Conservation (phyloP, 495 filamentous ascomycete genomes). For the Astrothelium macrocarpum region DNA sequence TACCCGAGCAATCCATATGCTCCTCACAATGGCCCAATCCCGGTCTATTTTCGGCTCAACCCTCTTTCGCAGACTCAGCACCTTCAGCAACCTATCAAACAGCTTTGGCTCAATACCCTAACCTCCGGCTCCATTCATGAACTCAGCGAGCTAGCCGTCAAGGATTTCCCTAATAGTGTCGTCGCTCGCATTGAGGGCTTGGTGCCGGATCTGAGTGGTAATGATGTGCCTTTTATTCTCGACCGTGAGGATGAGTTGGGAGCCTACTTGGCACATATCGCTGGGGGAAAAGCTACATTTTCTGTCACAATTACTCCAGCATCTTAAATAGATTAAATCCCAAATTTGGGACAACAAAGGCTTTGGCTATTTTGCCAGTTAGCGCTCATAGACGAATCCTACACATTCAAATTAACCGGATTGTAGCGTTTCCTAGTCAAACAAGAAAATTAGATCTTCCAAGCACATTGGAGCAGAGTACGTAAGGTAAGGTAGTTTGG, state of each 20-base stretch:
- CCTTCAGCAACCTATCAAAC: constrained; percentile 28
- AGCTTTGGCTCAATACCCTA: constrained; percentile 54
- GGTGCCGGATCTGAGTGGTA: constrained; percentile 48
- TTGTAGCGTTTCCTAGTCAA: no score
- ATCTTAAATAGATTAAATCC: no score
- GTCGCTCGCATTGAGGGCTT: constrained; percentile 56
- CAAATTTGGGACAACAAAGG: no score
- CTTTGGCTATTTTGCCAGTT: no score
- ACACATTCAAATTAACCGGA: no score
- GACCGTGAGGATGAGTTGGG: constrained; percentile 61
- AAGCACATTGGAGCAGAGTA: no score
- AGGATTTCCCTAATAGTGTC: constrained; percentile 45
- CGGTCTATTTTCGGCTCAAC: constrained; percentile 57
- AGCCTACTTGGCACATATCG: constrained; percentile 55
- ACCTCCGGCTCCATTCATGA: constrained; percentile 45
- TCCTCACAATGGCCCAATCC: constrained; percentile 32
- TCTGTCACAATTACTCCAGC: not conserved
- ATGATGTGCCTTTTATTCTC: constrained; percentile 49
- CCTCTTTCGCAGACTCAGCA: constrained; percentile 41
- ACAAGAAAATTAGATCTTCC: no score
- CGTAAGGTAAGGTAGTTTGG: no score
- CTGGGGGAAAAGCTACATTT: constrained; percentile 56
- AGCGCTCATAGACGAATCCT: no score
- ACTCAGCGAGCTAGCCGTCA: constrained; percentile 44
- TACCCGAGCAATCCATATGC: constrained; percentile 31